Evolutionary conservation across 2,329 filamentous ascomycete genomes (phyloP), one percentile per base, ranked within the genome.

Genomic region (Fusarium aywerte): DNA sequence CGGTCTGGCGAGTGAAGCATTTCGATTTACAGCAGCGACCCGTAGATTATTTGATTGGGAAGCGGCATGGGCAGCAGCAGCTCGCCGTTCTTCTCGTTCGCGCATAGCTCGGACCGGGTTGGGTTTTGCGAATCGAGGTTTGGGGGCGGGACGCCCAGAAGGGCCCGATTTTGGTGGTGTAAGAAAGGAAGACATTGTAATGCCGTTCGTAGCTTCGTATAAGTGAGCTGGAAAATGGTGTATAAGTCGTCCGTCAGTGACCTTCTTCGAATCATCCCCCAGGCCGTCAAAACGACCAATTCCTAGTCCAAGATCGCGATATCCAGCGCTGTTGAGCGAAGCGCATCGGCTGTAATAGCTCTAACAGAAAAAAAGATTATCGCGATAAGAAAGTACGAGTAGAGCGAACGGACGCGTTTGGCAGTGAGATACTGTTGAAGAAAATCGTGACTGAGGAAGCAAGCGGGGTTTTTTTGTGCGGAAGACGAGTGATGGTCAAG

Each of bases 31-130:
- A 8, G 76, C 65, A n/a, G 76, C 72, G 4, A 78, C 73, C 16
- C 73, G 68, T 15, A 72, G 63, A 25, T 63, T 75, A 29, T 63
- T 51, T 51, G 59, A 42, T 44, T 72, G 63, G 12, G 27, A 27
- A 27, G 27, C 27, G 27, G 74, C 71, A 6, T 74, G 67, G 7
- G 74, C 72, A 40, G 73, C 74, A 4, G 78, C 79, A 61, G 79
- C 77, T 49, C 80, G 80, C 18, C 80, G 79, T 73, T 83, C 81
- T 67, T 83, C 80, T 36, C 82, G 81, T 69, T 86, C 84, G 51
- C 84, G 81, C 74, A 86, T 82, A 44, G 83, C 84, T 54, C 84
- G 82, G 61, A 82, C 78, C 20, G 82, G 78, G 54, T 83, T 84
- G n/a, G 82, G 74, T 40, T 81, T 74, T 65, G 77, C 76, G 58